Evolutionary conservation across 176 grass and related monocot species (phyloP).

Genomic region (Aechmea fasciata): DNA sequence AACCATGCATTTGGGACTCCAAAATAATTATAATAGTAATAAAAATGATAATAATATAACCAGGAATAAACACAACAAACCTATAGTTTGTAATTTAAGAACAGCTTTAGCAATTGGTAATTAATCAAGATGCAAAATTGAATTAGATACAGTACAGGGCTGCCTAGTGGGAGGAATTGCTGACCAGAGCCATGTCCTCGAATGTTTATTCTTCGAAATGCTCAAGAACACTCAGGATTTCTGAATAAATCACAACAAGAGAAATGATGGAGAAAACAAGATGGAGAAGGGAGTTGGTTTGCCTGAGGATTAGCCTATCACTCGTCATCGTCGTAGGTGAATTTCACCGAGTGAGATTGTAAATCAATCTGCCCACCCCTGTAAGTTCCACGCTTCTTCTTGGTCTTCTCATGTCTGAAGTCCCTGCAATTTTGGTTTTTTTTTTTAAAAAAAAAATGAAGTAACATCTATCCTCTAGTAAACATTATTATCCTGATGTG

Average conservation of each 20-base stretch:
- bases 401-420: constrained; percentile 98
- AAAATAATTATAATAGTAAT: no score
- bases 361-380: constrained; percentile 73
- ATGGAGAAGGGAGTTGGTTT: no score
- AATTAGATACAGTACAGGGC: background rate
- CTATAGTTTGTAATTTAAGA: background rate
- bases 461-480: background rate
- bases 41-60: background rate
- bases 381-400: constrained; percentile 86
- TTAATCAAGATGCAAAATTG: constrained; percentile 13
- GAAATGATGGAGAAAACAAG: background rate
- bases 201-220: constrained; percentile 2
- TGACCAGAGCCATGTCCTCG: background rate
- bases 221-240: constrained; percentile 18
- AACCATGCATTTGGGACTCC: no score
- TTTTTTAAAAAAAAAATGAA: background rate
- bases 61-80: background rate
- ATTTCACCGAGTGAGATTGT: constrained; percentile 81
- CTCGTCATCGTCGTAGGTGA: constrained; percentile 51
- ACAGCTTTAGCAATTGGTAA: background rate
- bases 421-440: constrained; percentile 35
- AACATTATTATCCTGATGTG: background rate
- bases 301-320: constrained; percentile 1
- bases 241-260: constrained; percentile 4
- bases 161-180: background rate